These are phyloP conservation scores for Austroboletus niveus DNA, from an alignment of 1,284 basidiomycete genomes.

Conservation along the genomic window DNA sequence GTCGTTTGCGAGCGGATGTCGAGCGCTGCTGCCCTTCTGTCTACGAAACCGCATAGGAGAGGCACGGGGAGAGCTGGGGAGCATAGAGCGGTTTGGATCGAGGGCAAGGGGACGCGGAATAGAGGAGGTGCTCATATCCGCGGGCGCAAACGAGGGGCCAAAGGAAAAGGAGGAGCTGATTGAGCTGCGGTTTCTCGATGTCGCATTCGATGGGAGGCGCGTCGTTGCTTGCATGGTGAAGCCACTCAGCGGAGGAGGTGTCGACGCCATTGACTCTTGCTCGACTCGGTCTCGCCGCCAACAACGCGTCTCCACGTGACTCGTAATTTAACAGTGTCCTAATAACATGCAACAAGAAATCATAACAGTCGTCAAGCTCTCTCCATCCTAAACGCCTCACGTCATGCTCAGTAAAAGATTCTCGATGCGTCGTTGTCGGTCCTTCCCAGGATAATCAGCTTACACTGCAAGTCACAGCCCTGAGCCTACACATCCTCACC, in stretches of 20 bases:
- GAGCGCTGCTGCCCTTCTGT: slow-evolving; percentile 45
- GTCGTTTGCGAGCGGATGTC: slow-evolving; percentile 74
- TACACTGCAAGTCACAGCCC: no score
- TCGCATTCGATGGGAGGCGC: slow-evolving; percentile 27
- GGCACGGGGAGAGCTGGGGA: slow-evolving; percentile 65
- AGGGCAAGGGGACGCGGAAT: slow-evolving; percentile 55
- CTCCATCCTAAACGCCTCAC: slow-evolving; percentile 38
- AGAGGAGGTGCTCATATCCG: slow-evolving; percentile 55
- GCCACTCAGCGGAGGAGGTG: slow-evolving; percentile 28
- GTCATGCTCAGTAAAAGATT: slow-evolving; percentile 57
- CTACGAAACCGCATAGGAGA: slow-evolving; percentile 56
- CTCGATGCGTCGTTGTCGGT: slow-evolving; percentile 78
- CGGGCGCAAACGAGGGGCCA: slow-evolving; percentile 66
- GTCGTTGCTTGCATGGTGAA: slow-evolving; percentile 28
- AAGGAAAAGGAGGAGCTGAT: slow-evolving; percentile 82
- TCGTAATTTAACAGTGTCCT: no score
- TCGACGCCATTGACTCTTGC: slow-evolving; percentile 26
- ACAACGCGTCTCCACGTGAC: slow-evolving; percentile 22
- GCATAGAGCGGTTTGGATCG: slow-evolving; percentile 73
- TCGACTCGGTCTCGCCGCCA: neutral
- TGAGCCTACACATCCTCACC: slow-evolving; percentile 34
- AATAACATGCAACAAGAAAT: no score
- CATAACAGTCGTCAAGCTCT: no score
- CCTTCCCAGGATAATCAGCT: slow-evolving; percentile 39
- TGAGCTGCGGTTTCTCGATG: slow-evolving; percentile 49